Percentiles rank a stretch among this genome's conserved stretches.
Conservation (phyloP, 2,329 filamentous ascomycete species). For the Pseudohalonectria lignicola region DNA sequence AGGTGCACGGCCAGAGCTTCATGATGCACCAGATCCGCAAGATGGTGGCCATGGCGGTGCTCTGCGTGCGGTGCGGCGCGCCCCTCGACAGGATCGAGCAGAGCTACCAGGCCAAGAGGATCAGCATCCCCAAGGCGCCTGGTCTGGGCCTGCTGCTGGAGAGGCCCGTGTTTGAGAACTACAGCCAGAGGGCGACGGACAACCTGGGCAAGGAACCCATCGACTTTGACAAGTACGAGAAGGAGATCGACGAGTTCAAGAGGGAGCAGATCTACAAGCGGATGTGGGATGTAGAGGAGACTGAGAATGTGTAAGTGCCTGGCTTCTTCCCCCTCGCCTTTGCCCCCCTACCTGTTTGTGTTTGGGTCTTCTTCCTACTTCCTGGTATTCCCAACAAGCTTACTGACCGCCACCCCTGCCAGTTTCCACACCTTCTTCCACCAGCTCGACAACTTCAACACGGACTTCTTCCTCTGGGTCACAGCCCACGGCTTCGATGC, state of each 20-base stretch:
- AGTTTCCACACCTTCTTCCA: conserved; percentile 72
- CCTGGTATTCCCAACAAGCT: no score
- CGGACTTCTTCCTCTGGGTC: conserved; percentile 63
- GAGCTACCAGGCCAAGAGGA: conserved; percentile 60
- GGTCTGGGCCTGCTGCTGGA: conserved; percentile 82
- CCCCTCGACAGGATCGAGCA: conserved; percentile 59
- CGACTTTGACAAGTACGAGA: conserved; percentile 67
- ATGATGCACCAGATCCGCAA: conserved; percentile 99
- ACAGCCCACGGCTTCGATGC: conserved; percentile 58
- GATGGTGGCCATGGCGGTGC: conserved; percentile 88
- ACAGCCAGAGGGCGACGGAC: conserved; percentile 63
- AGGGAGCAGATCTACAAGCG: conserved; percentile 82
- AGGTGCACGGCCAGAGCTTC: conserved; percentile 95
- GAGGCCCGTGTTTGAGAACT: conserved; percentile 79
- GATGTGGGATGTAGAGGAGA: conserved; percentile 84
- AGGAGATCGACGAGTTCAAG: conserved; percentile 80
- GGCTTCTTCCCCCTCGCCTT: background rate
- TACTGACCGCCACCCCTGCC: no score
- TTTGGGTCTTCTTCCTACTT: background rate
- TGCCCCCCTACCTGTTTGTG: background rate
- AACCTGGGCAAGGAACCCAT: conserved; percentile 57
- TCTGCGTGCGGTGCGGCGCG: conserved; percentile 78
- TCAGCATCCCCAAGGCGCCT: conserved; percentile 90
- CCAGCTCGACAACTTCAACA: conserved; percentile 65
- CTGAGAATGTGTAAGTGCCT: conserved; percentile 66